Evolutionary conservation across 495 filamentous ascomycete species (phyloP).

Genomic region (Trichoderma virens): DNA sequence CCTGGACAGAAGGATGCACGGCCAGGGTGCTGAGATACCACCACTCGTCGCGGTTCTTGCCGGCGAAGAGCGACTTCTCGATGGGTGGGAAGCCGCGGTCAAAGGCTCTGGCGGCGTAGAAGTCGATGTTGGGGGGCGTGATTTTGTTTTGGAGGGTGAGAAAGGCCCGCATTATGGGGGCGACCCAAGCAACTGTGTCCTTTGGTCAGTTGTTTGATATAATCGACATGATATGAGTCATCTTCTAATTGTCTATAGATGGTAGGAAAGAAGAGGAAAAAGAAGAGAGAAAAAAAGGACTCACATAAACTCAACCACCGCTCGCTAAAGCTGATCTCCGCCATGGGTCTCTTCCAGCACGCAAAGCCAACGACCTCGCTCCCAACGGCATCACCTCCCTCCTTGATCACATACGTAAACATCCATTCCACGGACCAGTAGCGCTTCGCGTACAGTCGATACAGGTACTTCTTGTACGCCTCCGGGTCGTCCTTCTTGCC

Average conservation of each 20-base stretch:
- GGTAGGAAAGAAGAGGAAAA: background rate
- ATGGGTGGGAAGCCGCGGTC: constrained; percentile 2
- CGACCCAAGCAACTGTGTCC: background rate
- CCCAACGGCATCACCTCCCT: background rate
- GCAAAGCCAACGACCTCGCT: background rate
- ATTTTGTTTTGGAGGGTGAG: background rate
- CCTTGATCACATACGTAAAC: background rate
- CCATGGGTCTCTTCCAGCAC: background rate
- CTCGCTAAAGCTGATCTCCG: background rate
- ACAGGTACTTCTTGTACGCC: background rate
- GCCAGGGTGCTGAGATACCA: constrained; percentile 10
- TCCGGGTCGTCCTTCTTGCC: background rate
- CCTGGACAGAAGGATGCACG: constrained; percentile 1
- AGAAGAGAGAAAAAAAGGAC: background rate
- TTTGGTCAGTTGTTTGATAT: background rate
- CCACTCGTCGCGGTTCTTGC: background rate
- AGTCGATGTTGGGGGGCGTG: background rate
- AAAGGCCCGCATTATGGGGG: background rate
- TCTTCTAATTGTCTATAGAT: background rate
- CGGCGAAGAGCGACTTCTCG: background rate
- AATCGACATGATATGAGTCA: background rate
- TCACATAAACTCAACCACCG: background rate
- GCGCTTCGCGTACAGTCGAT: background rate
- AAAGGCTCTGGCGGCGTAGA: background rate
- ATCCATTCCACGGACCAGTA: constrained; percentile 3